Evolutionary conservation across 176 grass and related monocot genomes (phyloP), one percentile per base, ranked within the genome.

Genomic region (Otatea glauca): DNA sequence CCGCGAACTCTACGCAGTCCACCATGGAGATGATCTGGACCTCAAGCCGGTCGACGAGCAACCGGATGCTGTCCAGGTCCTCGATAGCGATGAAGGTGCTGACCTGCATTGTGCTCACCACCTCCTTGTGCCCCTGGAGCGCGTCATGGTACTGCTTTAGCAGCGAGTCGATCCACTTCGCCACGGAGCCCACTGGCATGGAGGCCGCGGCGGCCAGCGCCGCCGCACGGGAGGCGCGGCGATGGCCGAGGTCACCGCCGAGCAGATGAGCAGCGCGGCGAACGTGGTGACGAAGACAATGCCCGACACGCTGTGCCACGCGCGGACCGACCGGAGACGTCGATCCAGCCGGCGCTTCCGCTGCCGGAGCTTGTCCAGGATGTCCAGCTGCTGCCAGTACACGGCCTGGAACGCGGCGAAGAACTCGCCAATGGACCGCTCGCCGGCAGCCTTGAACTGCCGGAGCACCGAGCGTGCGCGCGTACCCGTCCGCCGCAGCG

Each of bases 351-450:
- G 82, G 9, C 62, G 65, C 79, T 91, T 94, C 21, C 83, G 81
- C 63, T 86, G 83, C 51, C 44, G 47, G 27, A 91, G 83, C 63
- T 91, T 94, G 59, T 68, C 68, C 51, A 86, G 51, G 51, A 90
- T 92, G 7, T 43, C 39, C 2, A 83, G 47, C 71, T 94, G 87
- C 86, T 80, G 87, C 37, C 16, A 9, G 37, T 90, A 77, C 63
- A 90, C 74, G 20, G 81, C 77, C 77, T 81, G 84, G 76, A 94
- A 87, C 14, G 80, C 58, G 41, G 41, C 16, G 38, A 89, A 90
- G 86, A 94, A 92, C 23, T 94, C 89, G 11, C 70, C 73, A 1
- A 87, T 86, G 58, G 88, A 94, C 81, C 81, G 82, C 12, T 92
- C 72, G 5, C 82, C 69, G 2, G 78, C 67, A 10, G 55, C 80